These are phyloP conservation scores for Bryoglossum gracile DNA, from an alignment of 495 filamentous ascomycete genomes.

Conservation along the genomic window DNA sequence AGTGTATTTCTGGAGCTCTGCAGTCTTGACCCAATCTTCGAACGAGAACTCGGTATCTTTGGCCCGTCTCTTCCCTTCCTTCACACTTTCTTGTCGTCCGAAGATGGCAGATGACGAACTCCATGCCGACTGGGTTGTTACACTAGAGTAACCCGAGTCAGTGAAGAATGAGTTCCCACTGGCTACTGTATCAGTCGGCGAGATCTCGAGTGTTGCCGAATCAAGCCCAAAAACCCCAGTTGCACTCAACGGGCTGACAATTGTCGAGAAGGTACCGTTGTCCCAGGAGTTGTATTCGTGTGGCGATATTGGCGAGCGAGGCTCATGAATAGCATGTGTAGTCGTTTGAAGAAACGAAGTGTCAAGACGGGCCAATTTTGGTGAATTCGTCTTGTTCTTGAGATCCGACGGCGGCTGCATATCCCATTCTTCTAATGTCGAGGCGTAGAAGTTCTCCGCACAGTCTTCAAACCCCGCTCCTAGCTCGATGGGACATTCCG, in stretches of 20 bases:
- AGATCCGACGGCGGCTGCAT: background rate
- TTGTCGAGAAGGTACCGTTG: conserved; percentile 4
- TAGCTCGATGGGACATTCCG: conserved; percentile 7
- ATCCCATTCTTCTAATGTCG: conserved; percentile 10
- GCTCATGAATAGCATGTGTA: background rate
- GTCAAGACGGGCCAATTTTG: conserved; percentile 15
- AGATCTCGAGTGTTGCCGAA: conserved; percentile 11
- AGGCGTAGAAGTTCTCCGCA: conserved; percentile 14
- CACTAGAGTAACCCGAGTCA: conserved; percentile 23
- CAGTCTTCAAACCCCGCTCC: conserved; percentile 5
- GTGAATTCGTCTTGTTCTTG: conserved; percentile 5
- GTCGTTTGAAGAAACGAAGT: conserved; percentile 13
- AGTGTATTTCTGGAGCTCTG: background rate
- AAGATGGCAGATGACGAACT: background rate
- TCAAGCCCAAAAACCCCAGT: conserved; percentile 1
- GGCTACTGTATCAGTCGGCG: conserved; percentile 20
- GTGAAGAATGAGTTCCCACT: conserved; percentile 19
- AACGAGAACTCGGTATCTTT: background rate
- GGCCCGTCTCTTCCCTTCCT: conserved; percentile 8
- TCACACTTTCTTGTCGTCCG: background rate
- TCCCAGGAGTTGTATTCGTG: background rate
- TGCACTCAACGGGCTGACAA: conserved; percentile 20
- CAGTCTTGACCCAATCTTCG: conserved; percentile 1
- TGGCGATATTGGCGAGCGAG: background rate
- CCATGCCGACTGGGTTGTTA: conserved; percentile 13